Conservation (phyloP, 2,329 filamentous ascomycete genomes). For the Fusarium sp. region DNA sequence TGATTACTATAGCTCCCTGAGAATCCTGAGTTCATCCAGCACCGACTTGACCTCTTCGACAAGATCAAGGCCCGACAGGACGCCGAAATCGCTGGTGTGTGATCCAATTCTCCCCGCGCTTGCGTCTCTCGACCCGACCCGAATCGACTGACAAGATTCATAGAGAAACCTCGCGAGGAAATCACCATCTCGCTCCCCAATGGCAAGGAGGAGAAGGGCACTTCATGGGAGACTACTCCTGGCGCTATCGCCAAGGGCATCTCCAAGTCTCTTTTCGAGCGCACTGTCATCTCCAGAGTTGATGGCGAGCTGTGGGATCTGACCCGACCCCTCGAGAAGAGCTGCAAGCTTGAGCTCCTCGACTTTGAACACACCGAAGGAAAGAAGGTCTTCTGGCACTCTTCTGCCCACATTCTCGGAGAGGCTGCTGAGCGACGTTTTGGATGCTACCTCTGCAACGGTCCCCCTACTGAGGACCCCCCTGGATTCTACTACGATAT, state of each 20-base stretch:
- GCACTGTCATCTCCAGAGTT: conserved; percentile 86
- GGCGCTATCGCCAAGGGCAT: conserved; percentile 81
- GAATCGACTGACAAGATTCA: conserved; percentile 50
- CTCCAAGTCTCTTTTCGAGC: conserved; percentile 86
- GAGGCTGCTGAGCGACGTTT: conserved; percentile 92
- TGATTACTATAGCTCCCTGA: conserved; percentile 50
- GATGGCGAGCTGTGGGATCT: conserved; percentile 93
- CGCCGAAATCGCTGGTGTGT: conserved; percentile 70
- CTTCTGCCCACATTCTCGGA: conserved; percentile 93
- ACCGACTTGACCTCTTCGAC: conserved; percentile 89
- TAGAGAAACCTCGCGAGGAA: conserved; percentile 74
- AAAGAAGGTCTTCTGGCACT: conserved; percentile 98
- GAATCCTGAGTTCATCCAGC: conserved; percentile 80
- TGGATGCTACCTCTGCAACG: conserved; percentile 92
- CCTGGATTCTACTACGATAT: conserved; percentile 97
- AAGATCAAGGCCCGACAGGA: conserved; percentile 86
- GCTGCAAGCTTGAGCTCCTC: conserved; percentile 85
- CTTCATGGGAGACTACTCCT: conserved; percentile 92
- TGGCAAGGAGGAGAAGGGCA: conserved; percentile 77
- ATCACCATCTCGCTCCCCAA: conserved; percentile 81
- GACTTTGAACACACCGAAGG: conserved; percentile 75
- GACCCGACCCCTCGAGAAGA: conserved; percentile 87
- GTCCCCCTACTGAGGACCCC: conserved; percentile 83
- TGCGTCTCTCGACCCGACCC: conserved; percentile 1
- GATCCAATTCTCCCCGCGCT: conserved; percentile 1